Conservation (phyloP, 2,329 filamentous ascomycete species). For the Sclerotinia borealis region DNA sequence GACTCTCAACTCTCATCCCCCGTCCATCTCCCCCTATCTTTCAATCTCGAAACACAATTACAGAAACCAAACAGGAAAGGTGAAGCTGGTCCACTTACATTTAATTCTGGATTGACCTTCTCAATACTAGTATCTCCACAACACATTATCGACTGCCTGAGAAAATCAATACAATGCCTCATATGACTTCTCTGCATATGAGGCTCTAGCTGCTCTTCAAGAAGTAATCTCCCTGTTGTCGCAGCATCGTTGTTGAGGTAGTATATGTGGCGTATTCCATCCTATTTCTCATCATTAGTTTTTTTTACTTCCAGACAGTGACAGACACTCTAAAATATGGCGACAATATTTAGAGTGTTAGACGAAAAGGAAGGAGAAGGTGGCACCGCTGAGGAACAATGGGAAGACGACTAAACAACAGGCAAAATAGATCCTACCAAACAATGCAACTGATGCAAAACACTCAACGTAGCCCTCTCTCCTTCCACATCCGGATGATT, state of each 20-base stretch:
- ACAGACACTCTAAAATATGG: no score
- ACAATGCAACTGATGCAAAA: conserved; percentile 5
- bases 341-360: no score
- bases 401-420: background rate
- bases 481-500: background rate
- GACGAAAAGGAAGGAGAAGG: background rate
- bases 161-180: conserved; percentile 16
- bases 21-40: no score
- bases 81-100: background rate
- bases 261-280: background rate
- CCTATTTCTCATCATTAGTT: background rate
- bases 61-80: accelerated
- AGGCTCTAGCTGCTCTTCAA: background rate
- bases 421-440: background rate
- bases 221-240: background rate
- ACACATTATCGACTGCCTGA: conserved; percentile 19
- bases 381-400: background rate
- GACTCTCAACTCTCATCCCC: background rate
- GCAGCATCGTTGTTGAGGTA: background rate
- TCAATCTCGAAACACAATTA: no score
- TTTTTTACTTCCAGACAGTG: no score
- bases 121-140: conserved; percentile 14
- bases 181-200: conserved; percentile 7
- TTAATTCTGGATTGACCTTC: background rate
- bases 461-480: background rate